These are phyloP conservation scores for Pyrenopolyporus hunteri DNA, from an alignment of 495 filamentous ascomycete species.

Conservation along the genomic window DNA sequence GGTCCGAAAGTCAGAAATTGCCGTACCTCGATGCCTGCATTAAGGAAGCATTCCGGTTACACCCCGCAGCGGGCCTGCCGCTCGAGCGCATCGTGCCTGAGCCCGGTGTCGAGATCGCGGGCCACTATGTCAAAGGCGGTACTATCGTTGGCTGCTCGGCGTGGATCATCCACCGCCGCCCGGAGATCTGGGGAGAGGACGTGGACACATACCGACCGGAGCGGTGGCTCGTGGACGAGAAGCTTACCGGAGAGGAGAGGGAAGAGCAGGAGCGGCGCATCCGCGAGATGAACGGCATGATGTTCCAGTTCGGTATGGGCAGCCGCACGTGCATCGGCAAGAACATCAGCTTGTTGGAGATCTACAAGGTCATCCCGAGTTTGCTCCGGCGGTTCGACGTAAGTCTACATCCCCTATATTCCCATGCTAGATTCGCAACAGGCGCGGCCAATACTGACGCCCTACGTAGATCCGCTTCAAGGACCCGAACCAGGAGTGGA, in stretches of 20 bases:
- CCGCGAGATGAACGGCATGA: conserved; percentile 62
- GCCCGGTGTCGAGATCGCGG: conserved; percentile 60
- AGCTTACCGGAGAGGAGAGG: conserved; percentile 36
- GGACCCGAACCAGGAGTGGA: conserved; percentile 66
- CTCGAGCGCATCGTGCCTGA: conserved; percentile 70
- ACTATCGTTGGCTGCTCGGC: conserved; percentile 68
- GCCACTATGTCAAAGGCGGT: conserved; percentile 62
- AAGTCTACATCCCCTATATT: conserved; percentile 19
- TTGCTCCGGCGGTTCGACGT: conserved; percentile 73
- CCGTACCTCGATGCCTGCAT: conserved; percentile 71
- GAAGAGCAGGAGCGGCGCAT: conserved; percentile 51
- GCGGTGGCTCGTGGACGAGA: conserved; percentile 58
- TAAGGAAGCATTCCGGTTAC: conserved; percentile 71
- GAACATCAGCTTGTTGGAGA: conserved; percentile 77
- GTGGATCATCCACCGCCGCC: conserved; percentile 66
- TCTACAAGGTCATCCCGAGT: conserved; percentile 79
- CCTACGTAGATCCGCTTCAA: conserved; percentile 58
- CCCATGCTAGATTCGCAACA: background rate
- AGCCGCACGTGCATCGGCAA: conserved; percentile 69
- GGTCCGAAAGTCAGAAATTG: conserved; percentile 63
- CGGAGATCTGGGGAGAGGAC: conserved; percentile 64
- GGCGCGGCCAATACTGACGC: conserved; percentile 1
- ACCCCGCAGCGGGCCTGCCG: conserved; percentile 66
- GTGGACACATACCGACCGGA: conserved; percentile 64
- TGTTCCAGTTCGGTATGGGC: conserved; percentile 69